Base-by-base conservation (phyloP, 164 flowering plant species). In the Malania oleifera region DNA sequence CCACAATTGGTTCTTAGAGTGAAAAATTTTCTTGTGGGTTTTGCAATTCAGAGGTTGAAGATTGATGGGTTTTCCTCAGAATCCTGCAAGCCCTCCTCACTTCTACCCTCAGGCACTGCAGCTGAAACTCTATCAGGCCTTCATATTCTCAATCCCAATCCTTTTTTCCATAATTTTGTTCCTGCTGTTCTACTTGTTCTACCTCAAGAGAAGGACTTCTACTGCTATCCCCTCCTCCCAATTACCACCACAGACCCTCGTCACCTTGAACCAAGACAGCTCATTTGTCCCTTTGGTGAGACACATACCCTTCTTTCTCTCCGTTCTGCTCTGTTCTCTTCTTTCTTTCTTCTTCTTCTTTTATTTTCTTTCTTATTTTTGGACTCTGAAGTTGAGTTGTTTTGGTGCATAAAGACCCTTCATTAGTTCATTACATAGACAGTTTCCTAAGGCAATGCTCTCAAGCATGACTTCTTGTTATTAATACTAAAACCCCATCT, bases 131-230 rank as follows among this genome's bases (percentile, higher is more conserved):
- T 87, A 85, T 70, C 91, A 85, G 57, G 87, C 89, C 56, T 87
- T 87, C 78, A 83, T 85, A 37, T 87, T 87, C 60, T 85, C 96
- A 34, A 78, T 87, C 37, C 91, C 91, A 14, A 77, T 87, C 40
- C 77, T 85, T 56, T 87, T 87, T 70, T 83, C 87, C 52, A 80
- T 83, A 7, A 80, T 87, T 61, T 86, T 85, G 45, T 69, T 87
- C 22, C 70, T 87, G 43, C 68, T 85, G 74, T 87, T 85, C 45
- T 87, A 87, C 68, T 70, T 85, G 73, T 88, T 88, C 64, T 88
- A 88, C 67, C 90, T 88, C 63, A 85, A 86, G 82, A 85, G 83
- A 41, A 84, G 93, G 61, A 71, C 82, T 57, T 57, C 83, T 20
- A 35, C 64, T 53, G n/a, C 51, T 59, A 8, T 61, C 81, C 9